A percentile compares a stretch with the other conserved stretches of the same genome.
phyloP scores from a whole-genome alignment of 164 flowering plant species.

The Taxillus chinensis region DNA sequence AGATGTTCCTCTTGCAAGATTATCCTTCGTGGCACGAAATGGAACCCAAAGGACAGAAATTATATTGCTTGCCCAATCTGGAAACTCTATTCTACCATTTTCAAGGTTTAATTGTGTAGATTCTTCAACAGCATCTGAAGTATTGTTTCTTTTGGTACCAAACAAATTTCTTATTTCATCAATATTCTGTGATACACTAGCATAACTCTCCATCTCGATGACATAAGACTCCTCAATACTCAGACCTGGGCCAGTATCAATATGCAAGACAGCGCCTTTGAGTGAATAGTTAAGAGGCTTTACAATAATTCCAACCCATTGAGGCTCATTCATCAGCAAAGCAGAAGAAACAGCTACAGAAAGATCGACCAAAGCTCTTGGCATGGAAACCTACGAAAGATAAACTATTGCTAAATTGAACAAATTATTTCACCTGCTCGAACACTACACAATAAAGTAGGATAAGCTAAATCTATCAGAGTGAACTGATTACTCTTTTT shows the following conservation, averaged over 20 bases:
- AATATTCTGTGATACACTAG: conserved; percentile 12
- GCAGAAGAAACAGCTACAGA: conserved; percentile 83
- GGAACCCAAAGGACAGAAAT: conserved; percentile 88
- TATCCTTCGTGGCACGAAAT: conserved; percentile 55
- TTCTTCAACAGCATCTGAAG: conserved; percentile 24
- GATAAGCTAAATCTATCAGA: no score
- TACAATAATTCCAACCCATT: conserved; percentile 86
- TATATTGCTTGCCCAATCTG: conserved; percentile 77
- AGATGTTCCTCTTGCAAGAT: conserved; percentile 62
- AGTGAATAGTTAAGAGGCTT: conserved; percentile 82
- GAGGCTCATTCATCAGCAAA: conserved; percentile 85
- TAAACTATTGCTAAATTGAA: not conserved
- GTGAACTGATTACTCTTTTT: no score
- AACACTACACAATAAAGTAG: not conserved
- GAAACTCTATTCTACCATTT: conserved; percentile 63
- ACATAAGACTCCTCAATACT: conserved; percentile 51
- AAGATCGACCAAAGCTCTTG: conserved; percentile 95
- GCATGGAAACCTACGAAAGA: conserved; percentile 60
- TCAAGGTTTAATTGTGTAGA: conserved; percentile 36
- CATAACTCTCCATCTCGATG: conserved; percentile 69
- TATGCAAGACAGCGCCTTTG: conserved; percentile 74
- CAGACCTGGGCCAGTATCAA: conserved; percentile 95
- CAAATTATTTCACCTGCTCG: not conserved
- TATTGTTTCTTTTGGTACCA: conserved; percentile 9
- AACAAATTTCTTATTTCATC: conserved; percentile 9